A percentile compares a stretch with the other conserved stretches of the same genome.
These are phyloP conservation scores for Saccharomyces hybrid DNA, from an alignment of 1,139 yeast species.

Conservation along the genomic window DNA sequence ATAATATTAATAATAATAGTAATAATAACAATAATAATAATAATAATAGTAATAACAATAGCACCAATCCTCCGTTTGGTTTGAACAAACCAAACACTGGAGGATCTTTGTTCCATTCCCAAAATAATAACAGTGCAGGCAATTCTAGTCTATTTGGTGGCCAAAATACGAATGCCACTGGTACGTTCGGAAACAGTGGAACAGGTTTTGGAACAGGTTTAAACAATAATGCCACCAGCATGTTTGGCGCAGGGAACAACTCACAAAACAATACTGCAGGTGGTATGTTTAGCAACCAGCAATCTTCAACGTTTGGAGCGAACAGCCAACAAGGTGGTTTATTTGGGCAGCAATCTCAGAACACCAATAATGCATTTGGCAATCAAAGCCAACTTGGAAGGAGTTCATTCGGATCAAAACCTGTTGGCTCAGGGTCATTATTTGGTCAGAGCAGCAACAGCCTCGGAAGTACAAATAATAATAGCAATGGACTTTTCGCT, in stretches of 20 bases:
- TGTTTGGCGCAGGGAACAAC: constrained; percentile 5
- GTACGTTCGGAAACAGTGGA: constrained; percentile 4
- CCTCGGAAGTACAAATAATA: constrained; percentile 8
- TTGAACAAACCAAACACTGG: constrained; percentile 18
- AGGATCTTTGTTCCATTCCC: not conserved
- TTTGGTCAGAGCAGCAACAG: constrained; percentile 5
- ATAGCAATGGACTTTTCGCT: constrained; percentile 16
- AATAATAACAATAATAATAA: no score
- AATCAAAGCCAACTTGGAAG: constrained; percentile 1
- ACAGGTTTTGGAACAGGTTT: not conserved
- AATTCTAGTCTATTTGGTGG: constrained; percentile 10
- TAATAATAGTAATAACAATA: constrained; percentile 3
- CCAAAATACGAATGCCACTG: constrained; percentile 9
- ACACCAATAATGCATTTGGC: constrained; percentile 9
- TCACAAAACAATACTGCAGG: constrained; percentile 11
- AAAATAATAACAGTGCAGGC: not conserved
- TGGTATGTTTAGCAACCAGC: constrained; percentile 20
- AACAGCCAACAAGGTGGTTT: constrained; percentile 22
- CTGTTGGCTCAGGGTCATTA: constrained; percentile 2
- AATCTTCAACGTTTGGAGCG: constrained; percentile 14
- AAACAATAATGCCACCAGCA: constrained; percentile 5
- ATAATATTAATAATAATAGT: no score
- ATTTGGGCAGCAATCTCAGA: constrained; percentile 3
- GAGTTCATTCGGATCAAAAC: constrained; percentile 3
- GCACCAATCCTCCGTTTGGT: constrained; percentile 22